phyloP scores from a whole-genome alignment of 2,329 filamentous ascomycete genomes.

The Dothistroma septosporum region DNA sequence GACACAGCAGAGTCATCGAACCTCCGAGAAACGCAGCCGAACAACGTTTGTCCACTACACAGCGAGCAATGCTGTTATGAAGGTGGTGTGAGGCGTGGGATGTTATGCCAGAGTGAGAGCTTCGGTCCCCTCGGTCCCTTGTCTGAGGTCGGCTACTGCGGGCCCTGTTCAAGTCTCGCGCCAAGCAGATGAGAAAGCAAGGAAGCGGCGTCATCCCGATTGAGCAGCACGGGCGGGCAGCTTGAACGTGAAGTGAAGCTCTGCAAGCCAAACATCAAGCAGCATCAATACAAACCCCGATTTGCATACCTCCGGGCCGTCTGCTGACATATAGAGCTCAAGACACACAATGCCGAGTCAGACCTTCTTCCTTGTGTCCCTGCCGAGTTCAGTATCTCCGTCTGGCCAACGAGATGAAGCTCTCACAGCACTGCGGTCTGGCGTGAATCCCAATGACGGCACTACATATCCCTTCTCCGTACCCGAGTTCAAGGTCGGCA shows the following conservation, averaged over 20 bases:
- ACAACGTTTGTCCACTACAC: neutral
- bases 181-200: neutral
- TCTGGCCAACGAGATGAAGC: constrained; percentile 77
- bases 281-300: neutral
- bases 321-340: constrained; percentile 1
- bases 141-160: neutral
- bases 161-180: neutral
- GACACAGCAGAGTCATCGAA: neutral
- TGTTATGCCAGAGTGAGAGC: neutral
- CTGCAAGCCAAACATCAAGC: neutral
- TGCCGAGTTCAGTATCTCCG: constrained; percentile 82
- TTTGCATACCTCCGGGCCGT: constrained; percentile 1
- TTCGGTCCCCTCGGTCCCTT: constrained; percentile 6
- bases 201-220: neutral
- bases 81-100: neutral
- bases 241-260: neutral
- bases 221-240: neutral
- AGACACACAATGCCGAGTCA: constrained; percentile 31
- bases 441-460: constrained; percentile 70
- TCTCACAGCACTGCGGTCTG: constrained; percentile 67
- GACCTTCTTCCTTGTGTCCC: constrained; percentile 83
- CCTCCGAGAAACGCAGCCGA: neutral
- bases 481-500: constrained; percentile 96
- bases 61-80: neutral
- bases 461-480: constrained; percentile 73